A percentile compares a stretch with the other conserved stretches of the same genome.
Conservation (phyloP, 768 basidiomycete species). For the Clitopilus hobsonii region DNA sequence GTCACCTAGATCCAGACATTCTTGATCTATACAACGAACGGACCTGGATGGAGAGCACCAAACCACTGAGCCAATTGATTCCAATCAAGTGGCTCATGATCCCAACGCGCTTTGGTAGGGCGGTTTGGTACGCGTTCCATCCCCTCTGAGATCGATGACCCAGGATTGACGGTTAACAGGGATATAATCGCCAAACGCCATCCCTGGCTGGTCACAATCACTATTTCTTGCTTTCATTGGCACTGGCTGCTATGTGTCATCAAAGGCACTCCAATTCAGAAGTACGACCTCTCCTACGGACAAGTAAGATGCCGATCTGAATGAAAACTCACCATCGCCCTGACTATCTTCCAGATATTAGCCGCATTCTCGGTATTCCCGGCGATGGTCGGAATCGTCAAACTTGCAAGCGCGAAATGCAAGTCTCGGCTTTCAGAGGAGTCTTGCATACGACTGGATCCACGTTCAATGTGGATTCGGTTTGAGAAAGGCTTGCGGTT, state of each 20-base stretch:
- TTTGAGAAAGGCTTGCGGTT: not conserved
- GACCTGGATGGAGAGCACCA: too few species aligned
- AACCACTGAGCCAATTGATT: not conserved
- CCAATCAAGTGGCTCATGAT: not conserved
- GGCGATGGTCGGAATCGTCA: conserved; percentile 1
- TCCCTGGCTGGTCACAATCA: conserved; percentile 10
- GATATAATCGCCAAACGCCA: conserved; percentile 5
- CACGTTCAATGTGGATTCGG: not conserved
- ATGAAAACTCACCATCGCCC: not conserved
- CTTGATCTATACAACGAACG: too few species aligned
- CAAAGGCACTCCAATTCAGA: conserved; percentile 5
- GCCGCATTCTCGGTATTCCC: conserved; percentile 6
- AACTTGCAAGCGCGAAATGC: not conserved
- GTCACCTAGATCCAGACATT: conserved; percentile 7
- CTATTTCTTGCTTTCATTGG: conserved; percentile 12
- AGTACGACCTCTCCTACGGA: conserved; percentile 11
- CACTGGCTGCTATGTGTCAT: conserved; percentile 11
- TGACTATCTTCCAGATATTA: not conserved
- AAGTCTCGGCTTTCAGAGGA: not conserved
- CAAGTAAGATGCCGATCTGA: conserved; percentile 2
- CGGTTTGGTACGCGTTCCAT: not conserved
- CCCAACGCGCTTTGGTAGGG: not conserved
- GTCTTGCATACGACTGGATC: not conserved
- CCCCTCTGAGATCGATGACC: not conserved
- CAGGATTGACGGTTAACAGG: conserved; percentile 1